Conservation (phyloP, 768 basidiomycete species). For the Calocybe indica region DNA sequence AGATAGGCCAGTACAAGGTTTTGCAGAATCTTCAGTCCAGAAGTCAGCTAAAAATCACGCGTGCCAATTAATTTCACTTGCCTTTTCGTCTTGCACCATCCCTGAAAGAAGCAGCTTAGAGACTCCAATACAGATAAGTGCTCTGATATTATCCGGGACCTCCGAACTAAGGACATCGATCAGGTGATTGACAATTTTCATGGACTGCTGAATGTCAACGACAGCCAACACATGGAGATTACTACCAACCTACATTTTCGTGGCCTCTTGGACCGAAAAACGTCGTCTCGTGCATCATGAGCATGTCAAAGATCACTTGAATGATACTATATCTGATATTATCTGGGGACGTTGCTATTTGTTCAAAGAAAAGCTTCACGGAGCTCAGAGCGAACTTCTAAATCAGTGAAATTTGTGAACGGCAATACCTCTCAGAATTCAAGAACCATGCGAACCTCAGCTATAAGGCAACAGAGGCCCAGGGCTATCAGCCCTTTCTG, state of each 20-base stretch:
- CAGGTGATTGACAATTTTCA: constrained; percentile 14
- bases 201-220: constrained; percentile 10
- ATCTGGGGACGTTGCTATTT: constrained; percentile 56
- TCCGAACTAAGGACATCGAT: constrained; percentile 37
- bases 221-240: background rate
- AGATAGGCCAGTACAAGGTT: constrained; percentile 53
- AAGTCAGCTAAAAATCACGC: constrained; percentile 29
- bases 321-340: constrained; percentile 63
- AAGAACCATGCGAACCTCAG: constrained; percentile 34
- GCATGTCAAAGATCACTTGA: constrained; percentile 79
- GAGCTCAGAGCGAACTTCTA: constrained; percentile 26
- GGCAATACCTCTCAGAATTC: background rate
- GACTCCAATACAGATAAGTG: constrained; percentile 74
- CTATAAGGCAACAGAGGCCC: constrained; percentile 73
- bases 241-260: constrained; percentile 8
- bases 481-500: constrained; percentile 65
- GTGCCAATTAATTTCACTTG: constrained; percentile 24
- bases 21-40: constrained; percentile 33
- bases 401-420: background rate
- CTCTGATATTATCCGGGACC: constrained; percentile 33
- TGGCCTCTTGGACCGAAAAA: constrained; percentile 36
- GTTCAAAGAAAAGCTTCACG: constrained; percentile 60
- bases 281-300: constrained; percentile 75
- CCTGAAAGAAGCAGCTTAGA: constrained; percentile 83
- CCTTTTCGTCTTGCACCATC: constrained; percentile 67